Conservation (phyloP, 2,329 filamentous ascomycete genomes). For the Grosmannia huntii region DNA sequence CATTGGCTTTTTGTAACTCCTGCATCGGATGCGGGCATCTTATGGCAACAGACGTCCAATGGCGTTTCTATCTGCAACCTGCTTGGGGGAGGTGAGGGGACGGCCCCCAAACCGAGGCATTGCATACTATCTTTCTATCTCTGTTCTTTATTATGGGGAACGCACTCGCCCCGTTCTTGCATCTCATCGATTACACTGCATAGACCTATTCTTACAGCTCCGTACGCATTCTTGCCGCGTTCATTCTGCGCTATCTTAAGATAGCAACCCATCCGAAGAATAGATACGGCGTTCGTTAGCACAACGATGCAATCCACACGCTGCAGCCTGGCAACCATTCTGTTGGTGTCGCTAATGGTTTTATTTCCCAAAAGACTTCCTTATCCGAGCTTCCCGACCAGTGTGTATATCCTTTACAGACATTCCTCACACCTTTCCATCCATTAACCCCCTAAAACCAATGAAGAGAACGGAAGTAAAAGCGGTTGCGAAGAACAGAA, state of each 20-base stretch:
- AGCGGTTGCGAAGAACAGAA: background rate
- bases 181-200: background rate
- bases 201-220: background rate
- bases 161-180: background rate
- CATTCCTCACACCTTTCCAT: background rate
- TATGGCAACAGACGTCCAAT: background rate
- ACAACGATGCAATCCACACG: too few species aligned
- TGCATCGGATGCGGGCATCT: background rate
- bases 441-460: background rate
- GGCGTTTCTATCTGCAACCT: background rate
- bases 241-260: background rate
- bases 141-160: background rate
- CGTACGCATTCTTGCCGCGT: background rate
- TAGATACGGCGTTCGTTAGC: too few species aligned
- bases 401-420: background rate
- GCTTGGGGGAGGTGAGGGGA: background rate
- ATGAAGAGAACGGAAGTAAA: background rate
- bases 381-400: background rate
- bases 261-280: background rate
- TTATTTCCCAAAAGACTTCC: background rate
- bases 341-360: background rate
- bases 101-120: background rate
- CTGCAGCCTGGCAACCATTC: background rate
- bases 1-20: background rate
- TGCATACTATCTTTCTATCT: background rate